Percentiles rank a stretch among this genome's conserved stretches.
These are phyloP conservation scores for Pelargonium fulgidum DNA, from an alignment of 441 rosid species.

Conservation along the genomic window DNA sequence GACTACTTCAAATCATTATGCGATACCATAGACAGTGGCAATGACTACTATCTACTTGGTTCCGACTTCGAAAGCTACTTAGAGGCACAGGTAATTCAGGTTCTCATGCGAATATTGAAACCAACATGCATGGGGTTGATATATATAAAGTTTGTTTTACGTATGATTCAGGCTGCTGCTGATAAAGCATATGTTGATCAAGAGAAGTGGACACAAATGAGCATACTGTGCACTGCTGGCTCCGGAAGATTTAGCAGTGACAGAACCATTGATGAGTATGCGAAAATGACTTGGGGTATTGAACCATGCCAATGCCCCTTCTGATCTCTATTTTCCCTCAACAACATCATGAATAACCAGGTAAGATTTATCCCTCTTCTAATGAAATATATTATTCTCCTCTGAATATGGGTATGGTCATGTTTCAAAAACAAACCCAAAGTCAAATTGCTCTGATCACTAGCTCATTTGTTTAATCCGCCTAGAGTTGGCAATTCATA, in stretches of 20 bases:
- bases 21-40: constrained; percentile 35
- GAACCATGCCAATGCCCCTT: constrained; percentile 41
- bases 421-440: too few species aligned
- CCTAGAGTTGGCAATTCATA: too few species aligned
- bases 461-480: too few species aligned
- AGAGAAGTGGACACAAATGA: constrained; percentile 44
- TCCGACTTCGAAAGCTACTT: constrained; percentile 42
- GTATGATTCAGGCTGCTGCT: constrained; percentile 36
- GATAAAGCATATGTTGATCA: constrained; percentile 42
- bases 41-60: constrained; percentile 40
- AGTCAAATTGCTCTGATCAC: too few species aligned
- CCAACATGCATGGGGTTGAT: neutral
- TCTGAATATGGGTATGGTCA: too few species aligned
- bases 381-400: too few species aligned
- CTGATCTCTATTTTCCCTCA: constrained; percentile 11
- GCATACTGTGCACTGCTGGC: constrained; percentile 45
- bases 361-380: too few species aligned
- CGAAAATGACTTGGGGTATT: constrained; percentile 38
- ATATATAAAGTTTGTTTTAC: neutral
- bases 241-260: constrained; percentile 50
- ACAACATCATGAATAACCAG: neutral
- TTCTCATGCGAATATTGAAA: neutral
- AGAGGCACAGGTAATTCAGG: constrained; percentile 42
- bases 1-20: constrained; percentile 42
- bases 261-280: constrained; percentile 44